A percentile compares a stretch with the other conserved stretches of the same genome.
phyloP scores from a whole-genome alignment of 2,329 filamentous ascomycete genomes.

The Epicoccum nigrum region DNA sequence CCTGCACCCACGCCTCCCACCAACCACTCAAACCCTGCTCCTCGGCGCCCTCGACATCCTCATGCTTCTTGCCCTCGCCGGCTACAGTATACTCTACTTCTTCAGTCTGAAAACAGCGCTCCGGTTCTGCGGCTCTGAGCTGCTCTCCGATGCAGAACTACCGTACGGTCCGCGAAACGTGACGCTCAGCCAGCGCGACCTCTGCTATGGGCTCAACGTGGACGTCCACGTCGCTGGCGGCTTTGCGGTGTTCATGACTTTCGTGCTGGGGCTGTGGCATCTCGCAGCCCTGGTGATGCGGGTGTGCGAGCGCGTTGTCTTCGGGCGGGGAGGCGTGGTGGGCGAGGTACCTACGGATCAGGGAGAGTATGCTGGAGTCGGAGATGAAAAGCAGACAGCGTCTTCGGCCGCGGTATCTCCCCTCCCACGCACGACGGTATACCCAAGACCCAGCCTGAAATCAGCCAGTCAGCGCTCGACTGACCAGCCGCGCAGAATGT shows the following conservation, averaged over 20 bases:
- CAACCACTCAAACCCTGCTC: neutral
- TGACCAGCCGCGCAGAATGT: no score
- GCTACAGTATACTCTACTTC: constrained; percentile 19
- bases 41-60: constrained; percentile 15
- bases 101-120: constrained; percentile 9
- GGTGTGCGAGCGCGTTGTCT: neutral
- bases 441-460: no score
- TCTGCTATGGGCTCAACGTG: constrained; percentile 5
- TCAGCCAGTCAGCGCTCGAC: no score
- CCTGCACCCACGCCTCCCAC: neutral
- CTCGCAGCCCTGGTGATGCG: neutral
- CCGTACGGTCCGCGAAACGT: neutral
- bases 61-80: constrained; percentile 9
- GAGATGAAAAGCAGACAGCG: no score
- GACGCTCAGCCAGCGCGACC: neutral
- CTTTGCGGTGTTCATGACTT: constrained; percentile 9
- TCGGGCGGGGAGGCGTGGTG: neutral
- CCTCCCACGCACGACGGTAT: no score
- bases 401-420: no score
- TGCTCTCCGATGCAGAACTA: no score
- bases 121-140: constrained; percentile 5
- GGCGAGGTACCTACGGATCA: no score
- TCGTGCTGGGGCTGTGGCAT: constrained; percentile 3
- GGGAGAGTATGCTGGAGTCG: no score
- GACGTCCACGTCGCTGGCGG: constrained; percentile 13